A percentile compares a stretch with the other conserved stretches of the same genome.
These are phyloP conservation scores for Platanthera zijinensis DNA, from an alignment of 106 monocot genomes.

Conservation along the genomic window DNA sequence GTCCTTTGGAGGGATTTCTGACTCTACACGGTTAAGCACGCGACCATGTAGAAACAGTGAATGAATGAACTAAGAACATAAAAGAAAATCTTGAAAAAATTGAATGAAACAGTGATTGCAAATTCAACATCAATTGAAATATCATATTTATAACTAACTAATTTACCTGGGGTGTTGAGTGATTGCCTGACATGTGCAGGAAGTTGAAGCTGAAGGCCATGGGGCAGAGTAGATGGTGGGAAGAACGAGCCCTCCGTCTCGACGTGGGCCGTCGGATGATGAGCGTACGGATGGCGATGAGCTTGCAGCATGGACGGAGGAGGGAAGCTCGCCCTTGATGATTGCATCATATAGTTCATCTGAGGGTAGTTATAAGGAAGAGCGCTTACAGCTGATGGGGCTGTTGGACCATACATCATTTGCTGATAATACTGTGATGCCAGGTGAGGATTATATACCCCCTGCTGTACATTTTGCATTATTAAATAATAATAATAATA, in stretches of 20 bases:
- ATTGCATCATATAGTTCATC: not conserved
- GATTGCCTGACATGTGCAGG: conserved; percentile 4
- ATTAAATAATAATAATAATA: not conserved
- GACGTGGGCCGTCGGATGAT: not conserved
- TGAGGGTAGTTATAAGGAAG: conserved; percentile 5
- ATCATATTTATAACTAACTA: not conserved
- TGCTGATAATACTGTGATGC: conserved; percentile 8
- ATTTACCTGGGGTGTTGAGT: not conserved
- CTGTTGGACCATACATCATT: conserved; percentile 8
- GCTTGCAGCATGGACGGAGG: conserved; percentile 3
- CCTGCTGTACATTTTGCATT: not conserved
- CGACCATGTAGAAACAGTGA: too few species aligned
- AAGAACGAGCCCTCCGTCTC: conserved; percentile 6
- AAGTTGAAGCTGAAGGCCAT: conserved; percentile 1
- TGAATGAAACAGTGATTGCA: too few species aligned
- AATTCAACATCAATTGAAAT: too few species aligned
- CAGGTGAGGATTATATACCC: conserved; percentile 8
- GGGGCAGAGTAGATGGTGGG: not conserved
- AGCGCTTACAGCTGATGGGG: not conserved
- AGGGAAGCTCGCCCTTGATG: conserved; percentile 4
- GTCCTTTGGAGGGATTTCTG: too few species aligned
- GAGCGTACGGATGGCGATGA: not conserved
- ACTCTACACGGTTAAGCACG: too few species aligned
- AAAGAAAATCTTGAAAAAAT: too few species aligned
- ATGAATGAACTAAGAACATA: too few species aligned